Evolutionary conservation across 2,329 filamentous ascomycete species (phyloP).

Genomic region (Chalaropsis thielavioides): DNA sequence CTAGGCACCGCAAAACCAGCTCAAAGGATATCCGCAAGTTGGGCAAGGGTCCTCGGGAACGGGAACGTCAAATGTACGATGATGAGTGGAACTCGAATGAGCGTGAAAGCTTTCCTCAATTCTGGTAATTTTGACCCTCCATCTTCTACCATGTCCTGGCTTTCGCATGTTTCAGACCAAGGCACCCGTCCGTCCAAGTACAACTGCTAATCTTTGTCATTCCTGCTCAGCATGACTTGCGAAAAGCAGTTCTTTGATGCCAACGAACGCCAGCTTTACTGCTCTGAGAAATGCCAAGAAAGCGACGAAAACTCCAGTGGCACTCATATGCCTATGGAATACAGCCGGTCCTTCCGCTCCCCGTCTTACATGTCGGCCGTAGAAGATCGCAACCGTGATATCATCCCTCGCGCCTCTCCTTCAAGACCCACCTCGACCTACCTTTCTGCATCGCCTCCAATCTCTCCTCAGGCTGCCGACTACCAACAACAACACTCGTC

Average conservation of each 20-base stretch:
- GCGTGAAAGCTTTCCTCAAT: slow-evolving; percentile 50
- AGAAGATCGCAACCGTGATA: slow-evolving; percentile 39
- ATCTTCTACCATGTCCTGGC: neutral
- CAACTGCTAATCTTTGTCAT: slow-evolving; percentile 12
- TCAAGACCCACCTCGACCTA: slow-evolving; percentile 44
- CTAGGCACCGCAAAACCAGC: slow-evolving; percentile 30
- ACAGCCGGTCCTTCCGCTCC: slow-evolving; percentile 22
- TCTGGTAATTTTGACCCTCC: slow-evolving; percentile 39
- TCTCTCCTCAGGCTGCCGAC: slow-evolving; percentile 30
- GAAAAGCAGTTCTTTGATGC: slow-evolving; percentile 50
- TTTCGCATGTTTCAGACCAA: neutral
- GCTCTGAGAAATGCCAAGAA: slow-evolving; percentile 46
- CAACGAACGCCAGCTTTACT: slow-evolving; percentile 45
- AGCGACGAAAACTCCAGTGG: slow-evolving; percentile 33
- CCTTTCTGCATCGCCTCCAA: slow-evolving; percentile 37
- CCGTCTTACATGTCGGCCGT: slow-evolving; percentile 21
- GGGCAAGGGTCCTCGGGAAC: slow-evolving; percentile 36
- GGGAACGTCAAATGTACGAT: slow-evolving; percentile 29
- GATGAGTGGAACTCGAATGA: slow-evolving; percentile 40
- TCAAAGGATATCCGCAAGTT: slow-evolving; percentile 33
- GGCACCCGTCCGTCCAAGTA: neutral
- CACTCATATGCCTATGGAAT: slow-evolving; percentile 22
- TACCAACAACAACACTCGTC: slow-evolving; percentile 27
- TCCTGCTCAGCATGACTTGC: slow-evolving; percentile 43
- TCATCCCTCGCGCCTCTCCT: slow-evolving; percentile 48